Evolutionary conservation across 2,329 filamentous ascomycete species (phyloP), one percentile per base, ranked within the genome.

Genomic region (Trichoderma harzianum): DNA sequence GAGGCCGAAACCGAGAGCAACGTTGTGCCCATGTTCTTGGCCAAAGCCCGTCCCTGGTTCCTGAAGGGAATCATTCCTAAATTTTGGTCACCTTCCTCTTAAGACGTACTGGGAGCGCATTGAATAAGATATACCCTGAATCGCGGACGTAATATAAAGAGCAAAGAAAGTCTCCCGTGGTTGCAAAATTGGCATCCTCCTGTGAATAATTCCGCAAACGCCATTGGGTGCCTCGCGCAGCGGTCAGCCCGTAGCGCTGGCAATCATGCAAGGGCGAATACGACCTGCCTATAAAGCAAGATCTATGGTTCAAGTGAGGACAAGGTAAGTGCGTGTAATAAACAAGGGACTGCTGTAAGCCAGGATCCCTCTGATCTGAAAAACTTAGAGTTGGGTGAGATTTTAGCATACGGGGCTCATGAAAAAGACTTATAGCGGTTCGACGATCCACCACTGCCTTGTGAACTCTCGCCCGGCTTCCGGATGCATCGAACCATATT

Each of bases 241-340:
- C 57, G 57, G 67, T 69, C 57, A 62, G 57, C 39, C 43, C 43
- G 26, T 32, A 69, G 26, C 4, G 10, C 24, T 36, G n/a, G 28
- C 58, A 30, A 60, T 24, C n/a, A 14, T 61, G 16, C 67, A 62
- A 69, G 67, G 57, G 16, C 57, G 1, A 34, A 47, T 26, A 53
- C 39, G 67, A 69, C 67, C 67, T 69, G 67, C 67, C 67, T 69
- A 69, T 53, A 69, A 24, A 26, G 47, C 63, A 18, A 24, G n/a
- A 55, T 12, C 7, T 21, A 36, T 24, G 28, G 7, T 26, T 11
- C 18, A 53, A 8, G 26, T 14, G 7, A 34, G 28, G 34, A 24
- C 8, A 69, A 61, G 55, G 55, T 16, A 14, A 21, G 1, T 34
- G 64, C 8, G n/a, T 16, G 36, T 47, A 51, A 60, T 43, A 18